Evolutionary conservation across 2,329 filamentous ascomycete species (phyloP), one percentile per base, ranked within the genome.

Genomic region (Chrysosporium keratinophilum): DNA sequence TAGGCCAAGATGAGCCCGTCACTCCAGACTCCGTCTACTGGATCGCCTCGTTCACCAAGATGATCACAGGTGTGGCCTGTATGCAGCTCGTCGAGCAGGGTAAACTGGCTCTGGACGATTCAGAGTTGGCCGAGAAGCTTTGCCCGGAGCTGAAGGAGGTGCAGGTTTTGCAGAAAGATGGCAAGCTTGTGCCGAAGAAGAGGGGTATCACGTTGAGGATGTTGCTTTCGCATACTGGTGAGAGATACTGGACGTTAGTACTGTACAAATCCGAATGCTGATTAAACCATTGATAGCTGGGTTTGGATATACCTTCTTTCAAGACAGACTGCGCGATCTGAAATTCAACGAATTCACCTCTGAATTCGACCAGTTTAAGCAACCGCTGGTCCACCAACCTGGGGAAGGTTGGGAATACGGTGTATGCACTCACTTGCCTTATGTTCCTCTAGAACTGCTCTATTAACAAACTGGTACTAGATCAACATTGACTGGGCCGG

Each of bases 341-440:
- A 1, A 67, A 71, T 11, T 79, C 79, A 0, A 65, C 69, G 0
- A 78, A 79, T 0, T 61, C 33, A 35, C 75, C 3, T 78, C 84
- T 53, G 81, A 84, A 61, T 79, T 84, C 60, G 75, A 74, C 39
- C 79, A 79, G 15, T 69, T 83, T 48, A 61, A 74, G 46, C 64
- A 70, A 57, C 78, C 81, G 0, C 65, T 86, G 19, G 64, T 84
- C 1, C 81, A 82, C 58, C 80, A 85, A 58, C 82, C 83, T 0
- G 82, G 82, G 0, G 73, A 76, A 33, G 70, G 70, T 2, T 85
- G 79, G 79, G 74, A 79, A 54, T 84, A 84, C 20, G 76, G 77
- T 1, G 75, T 78, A 66, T 69, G 71, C 67, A 59, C 43, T 3
- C 15, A 23, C 1, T 19, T 15, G 14, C 9, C n/a, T 56, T 62